Percentiles rank a stretch among this genome's conserved stretches.
Conservation (phyloP, 2,329 filamentous ascomycete genomes). For the Clarireedia paspali region DNA sequence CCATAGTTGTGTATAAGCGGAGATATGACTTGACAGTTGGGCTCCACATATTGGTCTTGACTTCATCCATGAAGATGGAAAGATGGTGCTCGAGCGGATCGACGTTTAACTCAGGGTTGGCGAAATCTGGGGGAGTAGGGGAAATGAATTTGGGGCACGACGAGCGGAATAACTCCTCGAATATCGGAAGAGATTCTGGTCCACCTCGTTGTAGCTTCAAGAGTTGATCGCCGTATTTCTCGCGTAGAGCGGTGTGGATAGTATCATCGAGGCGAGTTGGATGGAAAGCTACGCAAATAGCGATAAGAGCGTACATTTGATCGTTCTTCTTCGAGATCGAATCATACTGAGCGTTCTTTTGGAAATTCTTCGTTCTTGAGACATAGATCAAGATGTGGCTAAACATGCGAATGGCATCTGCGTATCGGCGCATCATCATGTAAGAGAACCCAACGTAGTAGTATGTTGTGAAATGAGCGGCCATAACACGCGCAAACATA, state of each 20-base stretch:
- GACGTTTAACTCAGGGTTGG: slow-evolving; percentile 90
- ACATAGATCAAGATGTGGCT: slow-evolving; percentile 99
- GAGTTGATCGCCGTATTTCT: slow-evolving; percentile 99
- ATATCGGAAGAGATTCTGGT: slow-evolving; percentile 89
- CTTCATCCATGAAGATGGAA: slow-evolving; percentile 98
- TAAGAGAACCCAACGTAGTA: slow-evolving; percentile 99
- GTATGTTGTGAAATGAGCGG: slow-evolving; percentile 98
- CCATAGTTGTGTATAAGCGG: slow-evolving; percentile 99
- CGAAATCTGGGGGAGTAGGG: slow-evolving; percentile 93
- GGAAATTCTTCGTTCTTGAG: slow-evolving; percentile 99
- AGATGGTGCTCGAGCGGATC: slow-evolving; percentile 97
- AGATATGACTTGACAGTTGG: slow-evolving; percentile 98
- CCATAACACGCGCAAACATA: slow-evolving; percentile 99
- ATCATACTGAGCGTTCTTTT: slow-evolving; percentile 98
- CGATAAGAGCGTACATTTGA: slow-evolving; percentile 98
- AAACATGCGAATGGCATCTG: slow-evolving; percentile 99
- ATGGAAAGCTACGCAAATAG: slow-evolving; percentile 97
- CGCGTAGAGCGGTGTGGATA: slow-evolving; percentile 93
- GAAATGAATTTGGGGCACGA: slow-evolving; percentile 99
- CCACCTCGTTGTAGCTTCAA: slow-evolving; percentile 93
- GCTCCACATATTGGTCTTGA: slow-evolving; percentile 98
- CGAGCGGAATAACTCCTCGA: slow-evolving; percentile 94
- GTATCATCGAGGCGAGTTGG: slow-evolving; percentile 96
- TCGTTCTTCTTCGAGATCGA: slow-evolving; percentile 99
- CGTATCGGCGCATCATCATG: slow-evolving; percentile 99